Conservation (phyloP, 805 yeast genomes). For the Nakazawaea molendinolei region DNA sequence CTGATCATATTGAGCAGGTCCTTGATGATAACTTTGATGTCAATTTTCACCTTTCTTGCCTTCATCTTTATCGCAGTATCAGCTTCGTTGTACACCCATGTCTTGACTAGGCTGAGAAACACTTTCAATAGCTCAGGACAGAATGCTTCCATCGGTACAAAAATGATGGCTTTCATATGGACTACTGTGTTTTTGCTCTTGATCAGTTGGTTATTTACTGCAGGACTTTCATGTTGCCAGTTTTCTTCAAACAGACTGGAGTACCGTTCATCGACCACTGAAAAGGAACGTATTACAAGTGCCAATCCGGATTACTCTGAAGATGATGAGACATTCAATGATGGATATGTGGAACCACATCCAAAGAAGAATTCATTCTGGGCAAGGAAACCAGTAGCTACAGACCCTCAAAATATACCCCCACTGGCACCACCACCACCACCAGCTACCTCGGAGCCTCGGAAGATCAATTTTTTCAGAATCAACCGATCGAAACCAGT, state of each 20-base stretch:
- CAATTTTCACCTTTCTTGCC: neutral
- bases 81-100: constrained; percentile 11
- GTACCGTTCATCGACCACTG: no score
- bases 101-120: constrained; percentile 1
- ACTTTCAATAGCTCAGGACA: constrained; percentile 2
- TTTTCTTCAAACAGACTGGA: constrained; percentile 7
- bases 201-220: neutral
- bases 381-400: neutral
- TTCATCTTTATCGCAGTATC: constrained; percentile 9
- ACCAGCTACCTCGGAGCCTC: no score
- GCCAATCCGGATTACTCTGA: no score
- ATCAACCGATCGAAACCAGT: no score
- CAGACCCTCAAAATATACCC: neutral
- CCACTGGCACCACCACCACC: no score
- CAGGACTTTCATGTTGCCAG: constrained; percentile 9
- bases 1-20: constrained; percentile 4
- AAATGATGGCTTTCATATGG: constrained; percentile 12
- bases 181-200: constrained; percentile 8
- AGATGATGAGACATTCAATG: constrained; percentile 6
- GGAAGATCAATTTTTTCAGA: constrained; percentile 11
- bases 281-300: no score
- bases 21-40: neutral
- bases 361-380: neutral
- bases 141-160: constrained; percentile 6
- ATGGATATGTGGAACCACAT: neutral